These are phyloP conservation scores for Phytophthora meadii DNA, from an alignment of 352 stramenopile genomes.

Conservation along the genomic window DNA sequence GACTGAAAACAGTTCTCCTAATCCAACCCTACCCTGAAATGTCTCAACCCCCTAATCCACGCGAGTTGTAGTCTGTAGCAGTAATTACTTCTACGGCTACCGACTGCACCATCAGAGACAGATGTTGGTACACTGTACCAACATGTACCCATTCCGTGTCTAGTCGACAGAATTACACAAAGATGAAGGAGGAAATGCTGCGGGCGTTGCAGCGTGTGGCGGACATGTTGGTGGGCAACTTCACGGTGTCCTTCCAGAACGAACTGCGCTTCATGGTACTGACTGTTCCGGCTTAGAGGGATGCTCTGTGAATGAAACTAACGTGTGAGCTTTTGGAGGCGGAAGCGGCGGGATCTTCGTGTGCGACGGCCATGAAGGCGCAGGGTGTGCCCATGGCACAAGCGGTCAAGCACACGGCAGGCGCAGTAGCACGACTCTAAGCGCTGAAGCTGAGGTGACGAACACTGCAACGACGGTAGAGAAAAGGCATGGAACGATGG, in stretches of 20 bases:
- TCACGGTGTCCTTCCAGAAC: conserved; percentile 85
- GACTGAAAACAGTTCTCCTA: no score
- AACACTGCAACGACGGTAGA: conserved; percentile 12
- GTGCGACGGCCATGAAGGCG: conserved; percentile 62
- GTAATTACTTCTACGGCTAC: no score
- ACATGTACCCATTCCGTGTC: no score
- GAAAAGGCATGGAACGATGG: conserved; percentile 15
- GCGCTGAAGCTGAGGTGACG: conserved; percentile 1
- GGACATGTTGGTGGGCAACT: conserved; percentile 83
- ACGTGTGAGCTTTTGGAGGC: conserved; percentile 44
- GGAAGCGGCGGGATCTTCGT: conserved; percentile 69
- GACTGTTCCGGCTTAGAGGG: background rate
- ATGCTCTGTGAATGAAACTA: background rate
- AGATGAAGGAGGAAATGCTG: conserved; percentile 74
- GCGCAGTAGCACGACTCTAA: conserved; percentile 67
- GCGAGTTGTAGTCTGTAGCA: no score
- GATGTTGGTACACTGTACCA: no score
- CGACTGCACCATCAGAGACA: no score
- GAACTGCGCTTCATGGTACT: conserved; percentile 87
- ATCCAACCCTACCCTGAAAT: no score
- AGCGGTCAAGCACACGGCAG: conserved; percentile 72
- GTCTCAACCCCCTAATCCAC: no score
- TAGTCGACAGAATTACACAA: background rate
- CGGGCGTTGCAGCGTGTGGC: conserved; percentile 68
- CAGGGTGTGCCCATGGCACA: conserved; percentile 82